Percentiles rank a stretch among this genome's conserved stretches.
Conservation (phyloP, 2,329 filamentous ascomycete species). For the Microdochium bolleyi region DNA sequence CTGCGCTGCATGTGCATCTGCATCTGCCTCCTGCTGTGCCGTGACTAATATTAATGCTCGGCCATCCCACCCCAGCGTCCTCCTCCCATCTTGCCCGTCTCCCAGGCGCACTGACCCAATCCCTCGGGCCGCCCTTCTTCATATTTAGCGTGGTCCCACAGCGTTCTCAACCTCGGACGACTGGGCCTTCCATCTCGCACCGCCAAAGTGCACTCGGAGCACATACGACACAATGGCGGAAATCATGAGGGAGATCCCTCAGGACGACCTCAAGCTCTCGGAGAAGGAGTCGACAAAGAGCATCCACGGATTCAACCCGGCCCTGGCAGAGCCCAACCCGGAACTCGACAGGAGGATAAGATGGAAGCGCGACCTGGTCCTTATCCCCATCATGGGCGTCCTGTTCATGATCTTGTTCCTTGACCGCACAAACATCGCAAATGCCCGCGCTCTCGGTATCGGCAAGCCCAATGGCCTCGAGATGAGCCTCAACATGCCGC, state of each 20-base stretch:
- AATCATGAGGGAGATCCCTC: constrained; percentile 3
- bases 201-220: no score
- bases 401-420: constrained; percentile 19
- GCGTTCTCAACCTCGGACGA: no score
- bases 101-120: neutral
- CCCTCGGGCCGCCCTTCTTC: neutral
- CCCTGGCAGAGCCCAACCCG: constrained; percentile 5
- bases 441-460: constrained; percentile 25
- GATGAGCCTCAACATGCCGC: constrained; percentile 30
- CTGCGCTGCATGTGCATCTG: no score
- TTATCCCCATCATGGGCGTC: constrained; percentile 17
- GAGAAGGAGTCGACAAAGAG: constrained; percentile 8
- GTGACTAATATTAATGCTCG: neutral
- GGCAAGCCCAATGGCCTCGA: constrained; percentile 29
- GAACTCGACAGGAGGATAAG: constrained; percentile 10
- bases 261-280: constrained; percentile 6
- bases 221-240: constrained; percentile 7
- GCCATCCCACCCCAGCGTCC: neutral
- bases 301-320: neutral
- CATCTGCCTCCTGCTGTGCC: neutral
- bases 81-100: neutral
- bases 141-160: no score
- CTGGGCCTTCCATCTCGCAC: no score
- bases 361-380: constrained; percentile 18
- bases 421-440: constrained; percentile 28